phyloP scores from a whole-genome alignment of 2,329 filamentous ascomycete species.

The Cadophora malorum region DNA sequence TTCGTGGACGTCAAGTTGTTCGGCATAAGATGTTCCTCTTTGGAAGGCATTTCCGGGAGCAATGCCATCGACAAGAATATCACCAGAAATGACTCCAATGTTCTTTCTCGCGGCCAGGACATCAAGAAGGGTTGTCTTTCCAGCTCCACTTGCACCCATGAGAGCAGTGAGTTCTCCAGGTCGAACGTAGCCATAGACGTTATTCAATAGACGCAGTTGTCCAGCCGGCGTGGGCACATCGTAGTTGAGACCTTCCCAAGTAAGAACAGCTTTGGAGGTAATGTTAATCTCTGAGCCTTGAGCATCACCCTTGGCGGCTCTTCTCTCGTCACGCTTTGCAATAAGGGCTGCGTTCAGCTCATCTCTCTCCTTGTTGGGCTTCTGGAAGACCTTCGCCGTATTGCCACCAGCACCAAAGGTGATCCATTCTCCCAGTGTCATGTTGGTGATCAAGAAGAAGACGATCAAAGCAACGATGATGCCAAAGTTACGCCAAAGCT shows the following conservation, averaged over 20 bases:
- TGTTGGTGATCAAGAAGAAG: slow-evolving; percentile 77
- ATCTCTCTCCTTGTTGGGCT: slow-evolving; percentile 71
- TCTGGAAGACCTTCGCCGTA: slow-evolving; percentile 77
- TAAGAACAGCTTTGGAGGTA: slow-evolving; percentile 71
- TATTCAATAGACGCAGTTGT: slow-evolving; percentile 57
- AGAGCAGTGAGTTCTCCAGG: slow-evolving; percentile 67
- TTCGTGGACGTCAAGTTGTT: slow-evolving; percentile 71
- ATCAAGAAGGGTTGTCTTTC: slow-evolving; percentile 71
- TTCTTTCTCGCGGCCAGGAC: slow-evolving; percentile 68
- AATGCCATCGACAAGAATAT: slow-evolving; percentile 67
- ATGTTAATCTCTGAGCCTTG: slow-evolving; percentile 59
- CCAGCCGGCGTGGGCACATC: slow-evolving; percentile 61
- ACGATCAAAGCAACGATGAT: slow-evolving; percentile 79
- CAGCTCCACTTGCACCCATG: slow-evolving; percentile 68
- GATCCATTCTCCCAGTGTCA: slow-evolving; percentile 78
- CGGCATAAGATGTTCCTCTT: slow-evolving; percentile 67
- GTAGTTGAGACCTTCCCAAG: slow-evolving; percentile 87
- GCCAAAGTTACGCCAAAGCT: slow-evolving; percentile 85
- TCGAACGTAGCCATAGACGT: slow-evolving; percentile 67
- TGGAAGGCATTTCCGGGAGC: slow-evolving; percentile 65
- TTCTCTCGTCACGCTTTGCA: slow-evolving; percentile 63
- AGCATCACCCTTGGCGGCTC: slow-evolving; percentile 53
- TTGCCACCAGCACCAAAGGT: slow-evolving; percentile 83
- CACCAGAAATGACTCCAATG: slow-evolving; percentile 67
- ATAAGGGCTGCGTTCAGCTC: slow-evolving; percentile 68